phyloP scores from a whole-genome alignment of 805 yeast genomes.

The Wickerhamiella slavikovae region DNA sequence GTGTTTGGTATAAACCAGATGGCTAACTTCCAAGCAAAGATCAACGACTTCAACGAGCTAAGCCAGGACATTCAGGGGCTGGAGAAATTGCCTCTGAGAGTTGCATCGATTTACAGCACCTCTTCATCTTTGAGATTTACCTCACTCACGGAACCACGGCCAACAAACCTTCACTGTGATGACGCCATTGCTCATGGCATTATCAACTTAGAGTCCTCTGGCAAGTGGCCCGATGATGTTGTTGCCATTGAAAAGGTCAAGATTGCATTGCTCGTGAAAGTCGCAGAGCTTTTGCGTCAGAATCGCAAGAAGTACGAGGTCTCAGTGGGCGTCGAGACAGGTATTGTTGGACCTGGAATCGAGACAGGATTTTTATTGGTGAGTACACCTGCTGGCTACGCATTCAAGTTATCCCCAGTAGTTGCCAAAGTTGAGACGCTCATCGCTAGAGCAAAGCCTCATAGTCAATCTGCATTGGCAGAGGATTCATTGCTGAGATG shows the following conservation, averaged over 20 bases:
- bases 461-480: conserved; percentile 1
- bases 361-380: conserved; percentile 21
- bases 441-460: conserved; percentile 34
- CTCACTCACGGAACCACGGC: conserved; percentile 59
- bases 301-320: conserved; percentile 34
- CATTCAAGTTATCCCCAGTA: conserved; percentile 53
- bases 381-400: conserved; percentile 76
- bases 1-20: conserved; percentile 23
- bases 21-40: conserved; percentile 13
- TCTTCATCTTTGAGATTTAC: conserved; percentile 60
- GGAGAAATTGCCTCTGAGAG: conserved; percentile 41
- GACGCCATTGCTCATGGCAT: conserved; percentile 47
- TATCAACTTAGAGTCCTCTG: conserved; percentile 71
- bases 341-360: conserved; percentile 7
- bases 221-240: conserved; percentile 91
- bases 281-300: conserved; percentile 26
- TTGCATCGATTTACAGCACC: conserved; percentile 54
- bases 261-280: conserved; percentile 66
- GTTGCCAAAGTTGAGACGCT: conserved; percentile 60
- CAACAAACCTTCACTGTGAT: conserved; percentile 26
- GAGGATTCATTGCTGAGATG: conserved; percentile 24
- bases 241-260: conserved; percentile 72
- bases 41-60: conserved; percentile 29
- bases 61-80: conserved; percentile 27
- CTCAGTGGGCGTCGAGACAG: conserved; percentile 43